Evolutionary conservation across 1,284 basidiomycete species (phyloP).

Genomic region (Austroboletus novae-zelandiae): DNA sequence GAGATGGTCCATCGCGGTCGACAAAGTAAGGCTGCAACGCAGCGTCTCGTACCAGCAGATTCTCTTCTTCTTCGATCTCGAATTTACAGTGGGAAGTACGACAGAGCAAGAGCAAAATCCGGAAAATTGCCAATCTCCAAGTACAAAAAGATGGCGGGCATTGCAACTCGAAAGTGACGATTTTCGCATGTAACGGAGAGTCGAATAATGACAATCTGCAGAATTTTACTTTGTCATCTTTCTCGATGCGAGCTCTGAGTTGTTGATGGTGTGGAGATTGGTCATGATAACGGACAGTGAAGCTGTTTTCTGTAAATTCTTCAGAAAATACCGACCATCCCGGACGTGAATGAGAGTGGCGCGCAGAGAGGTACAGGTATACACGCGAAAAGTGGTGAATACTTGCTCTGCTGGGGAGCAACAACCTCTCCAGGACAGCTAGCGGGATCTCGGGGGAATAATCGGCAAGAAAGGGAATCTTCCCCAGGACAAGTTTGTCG

Average conservation of each 20-base stretch:
- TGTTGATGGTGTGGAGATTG: background rate
- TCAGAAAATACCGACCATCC: background rate
- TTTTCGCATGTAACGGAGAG: background rate
- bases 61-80: background rate
- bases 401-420: background rate
- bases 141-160: slow-evolving; percentile 1
- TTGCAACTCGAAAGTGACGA: slow-evolving; percentile 5
- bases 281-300: slow-evolving; percentile 7
- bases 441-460: background rate
- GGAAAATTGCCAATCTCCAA: slow-evolving; percentile 1
- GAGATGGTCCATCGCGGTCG: too few relatives aligned
- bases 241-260: background rate
- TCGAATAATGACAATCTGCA: background rate
- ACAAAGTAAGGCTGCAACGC: slow-evolving; percentile 1
- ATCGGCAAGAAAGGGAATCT: background rate
- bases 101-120: slow-evolving; percentile 5
- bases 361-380: background rate
- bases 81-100: background rate
- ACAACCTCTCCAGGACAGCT: background rate
- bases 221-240: background rate
- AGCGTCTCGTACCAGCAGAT: background rate
- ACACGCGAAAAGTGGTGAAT: background rate
- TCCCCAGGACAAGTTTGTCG: background rate
- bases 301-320: background rate
- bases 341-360: background rate